These are phyloP conservation scores for Calocybe indica DNA, from an alignment of 768 basidiomycete genomes.

Conservation along the genomic window DNA sequence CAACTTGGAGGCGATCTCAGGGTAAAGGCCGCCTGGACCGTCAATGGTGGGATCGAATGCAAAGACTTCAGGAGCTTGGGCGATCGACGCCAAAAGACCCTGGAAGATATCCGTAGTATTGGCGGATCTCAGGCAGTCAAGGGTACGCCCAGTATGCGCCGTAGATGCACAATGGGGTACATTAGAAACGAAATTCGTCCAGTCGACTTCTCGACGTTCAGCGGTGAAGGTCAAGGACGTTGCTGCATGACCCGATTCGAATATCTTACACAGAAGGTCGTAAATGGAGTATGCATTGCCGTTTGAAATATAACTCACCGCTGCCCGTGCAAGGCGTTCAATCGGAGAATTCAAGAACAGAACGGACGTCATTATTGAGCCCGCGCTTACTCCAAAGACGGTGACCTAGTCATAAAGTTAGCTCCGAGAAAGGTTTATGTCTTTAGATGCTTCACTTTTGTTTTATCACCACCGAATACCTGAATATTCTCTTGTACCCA, in stretches of 20 bases:
- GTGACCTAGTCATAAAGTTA: slow-evolving; percentile 26
- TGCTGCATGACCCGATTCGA: slow-evolving; percentile 35
- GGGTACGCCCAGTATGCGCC: slow-evolving; percentile 22
- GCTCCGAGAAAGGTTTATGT: background rate
- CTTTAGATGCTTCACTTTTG: slow-evolving; percentile 22
- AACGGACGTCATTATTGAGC: slow-evolving; percentile 35
- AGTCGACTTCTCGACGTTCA: slow-evolving; percentile 19
- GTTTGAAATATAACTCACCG: slow-evolving; percentile 14
- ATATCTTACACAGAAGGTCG: slow-evolving; percentile 22
- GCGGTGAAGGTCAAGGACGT: slow-evolving; percentile 21
- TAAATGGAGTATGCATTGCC: background rate
- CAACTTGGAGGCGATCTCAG: slow-evolving; percentile 30
- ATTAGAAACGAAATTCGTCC: slow-evolving; percentile 22
- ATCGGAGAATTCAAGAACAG: slow-evolving; percentile 28
- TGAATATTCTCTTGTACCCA: slow-evolving; percentile 53
- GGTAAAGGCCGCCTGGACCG: slow-evolving; percentile 31
- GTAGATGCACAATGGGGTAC: slow-evolving; percentile 18
- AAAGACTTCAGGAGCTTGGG: slow-evolving; percentile 18
- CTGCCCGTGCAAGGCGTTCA: slow-evolving; percentile 20
- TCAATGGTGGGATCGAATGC: slow-evolving; percentile 35
- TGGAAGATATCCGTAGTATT: slow-evolving; percentile 21
- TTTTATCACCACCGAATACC: slow-evolving; percentile 48
- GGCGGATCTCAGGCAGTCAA: slow-evolving; percentile 22
- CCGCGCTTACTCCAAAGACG: slow-evolving; percentile 41
- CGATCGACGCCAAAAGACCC: slow-evolving; percentile 17